Base-by-base conservation (phyloP, 495 filamentous ascomycete genomes). In the Rusavskia elegans region DNA sequence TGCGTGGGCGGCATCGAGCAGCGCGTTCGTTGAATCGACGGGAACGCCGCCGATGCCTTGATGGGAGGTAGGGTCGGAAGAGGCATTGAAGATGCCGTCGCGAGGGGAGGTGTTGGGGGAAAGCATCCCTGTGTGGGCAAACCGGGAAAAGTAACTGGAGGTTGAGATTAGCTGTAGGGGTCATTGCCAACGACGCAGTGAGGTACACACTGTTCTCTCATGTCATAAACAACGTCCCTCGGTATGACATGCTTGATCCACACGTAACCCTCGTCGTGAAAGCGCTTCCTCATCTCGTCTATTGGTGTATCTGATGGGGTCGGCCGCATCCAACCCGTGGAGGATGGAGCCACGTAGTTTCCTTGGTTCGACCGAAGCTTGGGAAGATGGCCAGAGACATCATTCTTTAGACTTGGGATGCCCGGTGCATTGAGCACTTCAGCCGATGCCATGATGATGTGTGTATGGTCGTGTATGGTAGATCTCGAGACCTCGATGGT, bases 221-320 rank as follows among this genome's bases (percentile, higher is more conserved):
- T 71, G 25, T 68, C 65, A 9, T 79, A 66, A 10, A 83, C 77
- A 49, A 78, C 75, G 1, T 64, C 62, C 2, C 76, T 72, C 0
- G 79, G 79, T 23, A 83, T 60, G 2, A 80, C 57, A 27, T 68
- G 66, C 58, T 82, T 82, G n/a, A 82, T 51, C 55, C 78, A 79
- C 36, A 82, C 65, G 58, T 80, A 81, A 19, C 77, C 76, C 55
- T 81, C 76, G 46, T 68, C 54, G 17, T 74, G 49, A 50, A 71
- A 79, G 23, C 79, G 70, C 39, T 63, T 58, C 32, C 73, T 72
- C 1, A 83, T 62, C 25, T 73, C 69, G 64, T 1, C 66, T 65
- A 54, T 3, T 11, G 55, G 37, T 14, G 45, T 39, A 44, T 49
- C 42, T 25, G 35, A 25, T 17, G 29, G 19, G 19, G 53, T 49